Evolutionary conservation across 805 yeast species (phyloP).

Genomic region (Jamesozyma rosinii): DNA sequence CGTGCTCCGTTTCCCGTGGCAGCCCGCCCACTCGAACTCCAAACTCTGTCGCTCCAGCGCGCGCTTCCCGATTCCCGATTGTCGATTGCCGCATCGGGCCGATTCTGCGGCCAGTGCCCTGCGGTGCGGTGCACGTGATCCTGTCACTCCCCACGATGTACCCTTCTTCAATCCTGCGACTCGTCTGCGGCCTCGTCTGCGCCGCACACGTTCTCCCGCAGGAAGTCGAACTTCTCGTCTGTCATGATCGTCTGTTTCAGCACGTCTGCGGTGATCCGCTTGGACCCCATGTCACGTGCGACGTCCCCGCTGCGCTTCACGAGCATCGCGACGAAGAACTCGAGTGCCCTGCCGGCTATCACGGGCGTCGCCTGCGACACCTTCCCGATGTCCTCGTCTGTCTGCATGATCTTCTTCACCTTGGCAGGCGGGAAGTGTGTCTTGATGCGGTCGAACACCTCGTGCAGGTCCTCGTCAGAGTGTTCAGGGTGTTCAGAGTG

Average conservation of each 20-base stretch:
- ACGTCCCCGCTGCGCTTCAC: slow-evolving; percentile 76
- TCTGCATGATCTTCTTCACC: slow-evolving; percentile 92
- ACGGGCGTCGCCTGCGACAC: slow-evolving; percentile 98
- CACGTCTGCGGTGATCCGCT: slow-evolving; percentile 74
- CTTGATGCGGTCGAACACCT: slow-evolving; percentile 40
- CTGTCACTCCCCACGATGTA: too few species aligned
- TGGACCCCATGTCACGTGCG: slow-evolving; percentile 65
- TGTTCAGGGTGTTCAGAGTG: neutral
- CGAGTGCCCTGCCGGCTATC: slow-evolving; percentile 93
- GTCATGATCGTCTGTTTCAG: slow-evolving; percentile 73
- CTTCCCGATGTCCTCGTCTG: slow-evolving; percentile 96
- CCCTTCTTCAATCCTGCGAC: too few species aligned
- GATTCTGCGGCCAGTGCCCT: too few species aligned
- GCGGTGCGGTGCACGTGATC: too few species aligned
- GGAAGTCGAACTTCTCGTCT: slow-evolving; percentile 88
- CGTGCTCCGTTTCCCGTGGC: too few species aligned
- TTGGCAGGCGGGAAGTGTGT: slow-evolving; percentile 89
- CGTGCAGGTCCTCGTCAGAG: slow-evolving; percentile 8
- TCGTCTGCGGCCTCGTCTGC: neutral
- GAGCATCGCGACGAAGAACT: slow-evolving; percentile 79
- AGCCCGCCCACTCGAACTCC: too few species aligned
- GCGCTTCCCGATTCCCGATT: too few species aligned
- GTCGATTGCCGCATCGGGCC: too few species aligned
- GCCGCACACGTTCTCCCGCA: slow-evolving; percentile 49
- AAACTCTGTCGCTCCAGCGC: too few species aligned